Base-by-base conservation (phyloP, 164 flowering plant genomes). In the Pachysandra terminalis region DNA sequence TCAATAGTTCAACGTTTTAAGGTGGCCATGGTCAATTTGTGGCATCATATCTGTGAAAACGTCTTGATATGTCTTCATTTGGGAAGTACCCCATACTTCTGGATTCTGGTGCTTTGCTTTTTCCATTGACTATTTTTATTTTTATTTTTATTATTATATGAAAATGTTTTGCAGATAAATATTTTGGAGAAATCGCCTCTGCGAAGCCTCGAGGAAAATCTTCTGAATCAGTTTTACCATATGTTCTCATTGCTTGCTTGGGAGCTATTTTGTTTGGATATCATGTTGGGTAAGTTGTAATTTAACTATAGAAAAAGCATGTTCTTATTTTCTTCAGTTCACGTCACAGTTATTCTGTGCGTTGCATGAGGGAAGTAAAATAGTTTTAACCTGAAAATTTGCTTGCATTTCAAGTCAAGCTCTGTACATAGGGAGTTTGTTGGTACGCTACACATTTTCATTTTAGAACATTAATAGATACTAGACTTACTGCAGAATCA, bases 201-300 rank as follows among this genome's bases (percentile, higher is more conserved):
- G 52, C 72, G 24, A 83, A 73, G 56, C 65, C 77, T 66, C 82
- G 68, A 45, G 85, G 77, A 16, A 86, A 81, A 74, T 85, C 96
- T 69, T 80, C 98, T 55, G 97, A 90, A 68, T 71, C 81, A n/a
- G 99, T 95, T 73, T 69, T 95, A 70, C 98, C 99, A 8, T 95
- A 80, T 78, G 99, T 95, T 71, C 98, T 85, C 60, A 87, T 89
- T 79, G 97, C 99, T 77, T 92, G 99, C 73, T 71, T 95, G 64
- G 99, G 99, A 63, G 99, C 99, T 41, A 81, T 87, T 72, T 78
- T 90, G 68, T 95, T 95, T 75, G 99, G 99, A 60, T 95, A 95
- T 74, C 99, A 95, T 83, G 85, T 95, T 23, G 98, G 96, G 98
- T 95, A 83, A 53, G 80, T 53, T 63, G 56, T 25, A 3, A 1